Evolutionary conservation across 345 rosid species (phyloP).

Genomic region (Jatropha curcas): DNA sequence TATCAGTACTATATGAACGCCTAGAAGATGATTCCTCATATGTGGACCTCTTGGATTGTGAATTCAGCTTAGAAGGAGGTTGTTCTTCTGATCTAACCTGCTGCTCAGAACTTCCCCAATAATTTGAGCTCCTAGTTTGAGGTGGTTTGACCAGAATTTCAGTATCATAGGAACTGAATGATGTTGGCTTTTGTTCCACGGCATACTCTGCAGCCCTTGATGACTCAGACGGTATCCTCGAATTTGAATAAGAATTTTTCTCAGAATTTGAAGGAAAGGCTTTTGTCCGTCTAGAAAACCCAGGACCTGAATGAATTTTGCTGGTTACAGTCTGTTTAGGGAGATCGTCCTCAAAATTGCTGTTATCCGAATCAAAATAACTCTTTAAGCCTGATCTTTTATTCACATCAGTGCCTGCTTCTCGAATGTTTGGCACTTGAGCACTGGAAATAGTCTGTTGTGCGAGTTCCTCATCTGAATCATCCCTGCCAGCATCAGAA

Average conservation of each 20-base stretch:
- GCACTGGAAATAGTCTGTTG: slow-evolving; percentile 27
- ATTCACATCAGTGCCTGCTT: slow-evolving; percentile 19
- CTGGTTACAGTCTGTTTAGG: slow-evolving; percentile 32
- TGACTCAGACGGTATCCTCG: slow-evolving; percentile 26
- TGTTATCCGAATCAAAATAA: slow-evolving; percentile 38
- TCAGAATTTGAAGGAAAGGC: slow-evolving; percentile 22
- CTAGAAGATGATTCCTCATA: slow-evolving; percentile 18
- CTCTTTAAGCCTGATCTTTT: slow-evolving; percentile 37
- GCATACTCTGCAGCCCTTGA: slow-evolving; percentile 12
- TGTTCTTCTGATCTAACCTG: slow-evolving; percentile 18
- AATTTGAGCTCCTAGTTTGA: slow-evolving; percentile 25
- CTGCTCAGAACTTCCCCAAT: slow-evolving; percentile 13
- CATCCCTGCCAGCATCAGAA: slow-evolving; percentile 38
- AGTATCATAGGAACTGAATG: slow-evolving; percentile 15
- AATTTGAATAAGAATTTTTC: slow-evolving; percentile 29
- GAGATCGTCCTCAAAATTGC: slow-evolving; percentile 43
- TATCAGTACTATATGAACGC: slow-evolving; percentile 17
- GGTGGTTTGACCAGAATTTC: slow-evolving; percentile 18
- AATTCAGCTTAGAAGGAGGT: slow-evolving; percentile 15
- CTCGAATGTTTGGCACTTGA: slow-evolving; percentile 20
- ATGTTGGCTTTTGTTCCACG: slow-evolving; percentile 22
- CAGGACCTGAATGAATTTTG: slow-evolving; percentile 29
- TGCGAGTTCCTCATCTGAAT: slow-evolving; percentile 33
- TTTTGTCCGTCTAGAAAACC: slow-evolving; percentile 65
- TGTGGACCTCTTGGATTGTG: slow-evolving; percentile 1